Evolutionary conservation across 2,329 filamentous ascomycete species (phyloP).

Genomic region (Colletotrichum simmondsii): DNA sequence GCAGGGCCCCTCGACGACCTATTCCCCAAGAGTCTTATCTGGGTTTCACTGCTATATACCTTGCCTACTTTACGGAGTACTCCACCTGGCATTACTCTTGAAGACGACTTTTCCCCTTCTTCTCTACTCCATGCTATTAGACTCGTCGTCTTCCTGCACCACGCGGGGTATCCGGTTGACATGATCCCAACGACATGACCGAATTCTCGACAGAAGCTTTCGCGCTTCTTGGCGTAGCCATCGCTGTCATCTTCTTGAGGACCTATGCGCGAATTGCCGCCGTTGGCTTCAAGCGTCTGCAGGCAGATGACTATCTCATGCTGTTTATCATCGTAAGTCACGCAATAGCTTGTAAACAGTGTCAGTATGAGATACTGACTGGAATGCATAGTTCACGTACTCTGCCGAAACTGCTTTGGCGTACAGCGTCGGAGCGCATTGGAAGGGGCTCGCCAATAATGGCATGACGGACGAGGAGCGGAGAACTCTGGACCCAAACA

Average conservation of each 20-base stretch:
- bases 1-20: neutral
- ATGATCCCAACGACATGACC: constrained; percentile 22
- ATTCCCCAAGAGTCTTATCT: neutral
- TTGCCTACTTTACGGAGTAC: neutral
- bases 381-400: constrained; percentile 10
- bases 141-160: neutral
- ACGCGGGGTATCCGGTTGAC: neutral
- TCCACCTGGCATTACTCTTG: neutral
- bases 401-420: constrained; percentile 41
- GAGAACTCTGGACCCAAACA: constrained; percentile 51
- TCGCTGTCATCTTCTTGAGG: constrained; percentile 61
- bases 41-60: constrained; percentile 14
- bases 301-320: constrained; percentile 65
- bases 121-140: neutral
- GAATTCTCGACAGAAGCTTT: constrained; percentile 46
- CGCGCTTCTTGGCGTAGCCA: constrained; percentile 60
- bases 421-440: constrained; percentile 50
- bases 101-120: neutral
- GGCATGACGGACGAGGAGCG: constrained; percentile 65
- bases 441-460: constrained; percentile 65
- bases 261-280: constrained; percentile 58
- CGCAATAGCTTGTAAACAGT: constrained; percentile 13
- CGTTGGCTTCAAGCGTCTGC: constrained; percentile 61
- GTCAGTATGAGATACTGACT: neutral
- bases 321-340: constrained; percentile 35